Base-by-base conservation (phyloP, 176 grass and related monocot genomes). In the Calamus simplicifolius region DNA sequence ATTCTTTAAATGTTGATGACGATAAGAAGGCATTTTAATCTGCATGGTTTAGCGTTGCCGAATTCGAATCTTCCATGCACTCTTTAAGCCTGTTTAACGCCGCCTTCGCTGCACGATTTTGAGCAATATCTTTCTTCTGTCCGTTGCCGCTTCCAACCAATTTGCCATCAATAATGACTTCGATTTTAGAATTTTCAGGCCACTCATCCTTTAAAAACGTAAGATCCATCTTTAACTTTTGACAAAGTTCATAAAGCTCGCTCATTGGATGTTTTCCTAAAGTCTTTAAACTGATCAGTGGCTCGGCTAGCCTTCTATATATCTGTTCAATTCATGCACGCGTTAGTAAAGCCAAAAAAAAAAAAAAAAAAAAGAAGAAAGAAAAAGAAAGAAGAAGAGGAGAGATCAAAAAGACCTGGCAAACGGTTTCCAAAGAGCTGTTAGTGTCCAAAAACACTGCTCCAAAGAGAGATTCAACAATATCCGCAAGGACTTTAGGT, bases 391-490 rank as follows among this genome's bases (percentile, higher is more conserved):
- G 49, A 10, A 57, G 48, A 54, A 6, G 57, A 18, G 49, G 15
- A 57, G 48, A 54, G 18, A 51, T 19, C 21, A 23, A 27, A 35
- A 0, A 43, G 35, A 91, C 88, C 88, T 51, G 61, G 79, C 79
- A 91, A 56, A 74, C 88, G 10, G 59, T 52, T 25, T 91, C 82
- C 61, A 79, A 57, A 50, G 69, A 63, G 27, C 69, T 73, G 58
- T 80, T 72, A 43, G 82, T 79, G 64, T 86, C 82, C 0, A 64
- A 12, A 62, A 75, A 91, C 19, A 91, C 57, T 16, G 82, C 82
- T 57, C 88, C 88, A 56, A 91, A 74, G 49, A 91, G 64, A 56
- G 88, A 86, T 69, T 86, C 88, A 23, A 91, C 64, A 25, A 82
- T 79, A 30, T 91, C 76, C 66, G 75, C 71, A 14, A 91, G 64